Evolutionary conservation across 2,329 filamentous ascomycete genomes (phyloP), one percentile per base, ranked within the genome.

Genomic region (Penicillium sp.): DNA sequence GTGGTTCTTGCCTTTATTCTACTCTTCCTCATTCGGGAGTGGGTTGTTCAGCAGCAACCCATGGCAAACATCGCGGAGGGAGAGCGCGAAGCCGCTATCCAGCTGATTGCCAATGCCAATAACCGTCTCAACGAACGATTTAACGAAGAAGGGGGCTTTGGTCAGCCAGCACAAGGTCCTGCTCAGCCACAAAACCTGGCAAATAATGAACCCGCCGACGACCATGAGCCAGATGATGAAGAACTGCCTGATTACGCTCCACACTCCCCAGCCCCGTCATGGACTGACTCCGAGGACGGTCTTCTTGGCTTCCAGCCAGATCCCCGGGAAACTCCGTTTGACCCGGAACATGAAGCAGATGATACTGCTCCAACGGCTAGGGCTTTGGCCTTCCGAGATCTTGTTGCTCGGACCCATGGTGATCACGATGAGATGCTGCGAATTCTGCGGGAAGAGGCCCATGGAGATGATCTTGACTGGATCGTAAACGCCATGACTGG

Each of bases 11-110:
- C 89, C 54, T 99, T 97, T 73, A 97, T 99, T 55, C 78, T 99
- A n/a, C 87, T 99, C 40, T 99, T 99, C 63, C 77, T 99, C 4
- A 97, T 99, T 44, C 82, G 95, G 44, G 94, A 99, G 76, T 99
- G 96, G 83, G 94, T 99, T 47, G 92, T 99, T 9, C 94, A 99
- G 71, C 94, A 99, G 71, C 94, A 99, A 69, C 94, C 93, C 5
- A 88, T 92, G 60, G 88, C 94, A 63, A 95, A 96, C 66, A 87
- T 94, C 79, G 88, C 86, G 0, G 87, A 74, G 60, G 71, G 68
- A 9, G 76, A 70, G 66, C 79, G 72, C 56, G 78, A 74, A 67
- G 85, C 82, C 10, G 82, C 78, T 7, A 74, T 75, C n/a, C 79
- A 78, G 49, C 53, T 76, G 36, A 71, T 77, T 46, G 73, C 74